Conservation (phyloP, 2,329 filamentous ascomycete genomes). For the Fusarium anthophilum region DNA sequence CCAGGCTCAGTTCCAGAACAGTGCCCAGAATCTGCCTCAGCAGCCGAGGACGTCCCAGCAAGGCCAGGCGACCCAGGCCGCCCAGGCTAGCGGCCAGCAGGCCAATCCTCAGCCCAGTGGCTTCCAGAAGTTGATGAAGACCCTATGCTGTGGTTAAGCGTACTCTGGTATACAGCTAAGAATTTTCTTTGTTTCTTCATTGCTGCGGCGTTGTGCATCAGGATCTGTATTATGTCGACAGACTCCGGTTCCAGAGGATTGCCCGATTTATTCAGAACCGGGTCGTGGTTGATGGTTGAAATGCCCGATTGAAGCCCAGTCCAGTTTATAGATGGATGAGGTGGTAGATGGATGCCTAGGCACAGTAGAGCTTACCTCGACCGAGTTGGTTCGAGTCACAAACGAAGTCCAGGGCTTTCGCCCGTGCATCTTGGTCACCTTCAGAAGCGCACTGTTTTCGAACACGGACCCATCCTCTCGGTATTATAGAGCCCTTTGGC, state of each 20-base stretch:
- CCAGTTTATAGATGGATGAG: neutral
- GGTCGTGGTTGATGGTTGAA: constrained; percentile 18
- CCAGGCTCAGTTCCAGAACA: constrained; percentile 96
- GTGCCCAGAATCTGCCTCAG: constrained; percentile 84
- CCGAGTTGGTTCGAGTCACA: constrained; percentile 6
- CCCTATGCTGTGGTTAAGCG: constrained; percentile 84
- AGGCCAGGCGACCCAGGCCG: constrained; percentile 64
- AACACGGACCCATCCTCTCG: constrained; percentile 30
- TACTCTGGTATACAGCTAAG: constrained; percentile 34
- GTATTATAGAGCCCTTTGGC: constrained; percentile 38
- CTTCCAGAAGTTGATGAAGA: constrained; percentile 92
- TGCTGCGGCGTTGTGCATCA: constrained; percentile 41
- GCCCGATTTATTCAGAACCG: neutral
- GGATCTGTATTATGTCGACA: constrained; percentile 29
- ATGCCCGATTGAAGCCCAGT: constrained; percentile 7
- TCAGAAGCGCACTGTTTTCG: constrained; percentile 5
- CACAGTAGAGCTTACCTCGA: constrained; percentile 4
- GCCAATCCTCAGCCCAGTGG: constrained; percentile 80
- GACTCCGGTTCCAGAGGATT: constrained; percentile 21
- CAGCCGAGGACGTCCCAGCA: constrained; percentile 70
- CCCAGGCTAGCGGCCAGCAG: constrained; percentile 63
- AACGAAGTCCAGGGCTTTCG: neutral
- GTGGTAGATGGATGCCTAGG: constrained; percentile 4
- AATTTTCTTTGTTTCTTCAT: constrained; percentile 44
- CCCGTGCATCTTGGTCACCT: constrained; percentile 3